These are phyloP conservation scores for Camelina hispida DNA, from an alignment of 345 rosid genomes.

Conservation along the genomic window DNA sequence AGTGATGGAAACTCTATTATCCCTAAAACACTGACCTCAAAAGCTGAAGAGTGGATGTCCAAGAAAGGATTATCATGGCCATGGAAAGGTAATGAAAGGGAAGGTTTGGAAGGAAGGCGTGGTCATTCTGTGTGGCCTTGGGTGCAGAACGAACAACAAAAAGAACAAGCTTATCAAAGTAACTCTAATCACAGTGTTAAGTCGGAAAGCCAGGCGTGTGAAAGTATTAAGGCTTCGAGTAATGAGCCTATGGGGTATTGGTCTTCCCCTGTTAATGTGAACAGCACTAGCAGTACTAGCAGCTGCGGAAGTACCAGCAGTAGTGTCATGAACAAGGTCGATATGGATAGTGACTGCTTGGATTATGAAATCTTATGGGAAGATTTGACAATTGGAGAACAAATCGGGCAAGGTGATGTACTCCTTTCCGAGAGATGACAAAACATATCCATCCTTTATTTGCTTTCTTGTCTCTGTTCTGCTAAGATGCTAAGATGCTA, in stretches of 20 bases:
- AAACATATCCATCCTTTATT: constrained; percentile 27
- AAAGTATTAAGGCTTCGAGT: constrained; percentile 52
- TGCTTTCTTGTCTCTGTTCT: constrained; percentile 33
- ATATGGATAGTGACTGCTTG: constrained; percentile 76
- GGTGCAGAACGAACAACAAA: constrained; percentile 68
- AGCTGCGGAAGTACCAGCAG: constrained; percentile 92
- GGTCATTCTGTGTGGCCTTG: constrained; percentile 61
- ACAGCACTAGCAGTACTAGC: constrained; percentile 93
- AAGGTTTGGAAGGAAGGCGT: constrained; percentile 59
- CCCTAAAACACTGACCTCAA: constrained; percentile 72
- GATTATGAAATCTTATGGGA: constrained; percentile 96
- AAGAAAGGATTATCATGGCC: constrained; percentile 93
- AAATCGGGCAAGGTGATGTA: constrained; percentile 90
- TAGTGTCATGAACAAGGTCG: constrained; percentile 75
- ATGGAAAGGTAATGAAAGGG: constrained; percentile 85
- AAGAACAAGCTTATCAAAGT: constrained; percentile 53
- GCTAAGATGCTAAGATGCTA: constrained; percentile 19
- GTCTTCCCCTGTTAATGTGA: constrained; percentile 79
- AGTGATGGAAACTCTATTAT: constrained; percentile 66
- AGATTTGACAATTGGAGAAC: constrained; percentile 84
- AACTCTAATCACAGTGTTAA: constrained; percentile 51
- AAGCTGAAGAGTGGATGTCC: constrained; percentile 84
- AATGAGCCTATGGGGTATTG: constrained; percentile 79
- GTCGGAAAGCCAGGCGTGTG: constrained; percentile 56
- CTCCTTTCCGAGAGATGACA: neutral